Conservation (phyloP, 2,329 filamentous ascomycete genomes). For the Calonectria montana region DNA sequence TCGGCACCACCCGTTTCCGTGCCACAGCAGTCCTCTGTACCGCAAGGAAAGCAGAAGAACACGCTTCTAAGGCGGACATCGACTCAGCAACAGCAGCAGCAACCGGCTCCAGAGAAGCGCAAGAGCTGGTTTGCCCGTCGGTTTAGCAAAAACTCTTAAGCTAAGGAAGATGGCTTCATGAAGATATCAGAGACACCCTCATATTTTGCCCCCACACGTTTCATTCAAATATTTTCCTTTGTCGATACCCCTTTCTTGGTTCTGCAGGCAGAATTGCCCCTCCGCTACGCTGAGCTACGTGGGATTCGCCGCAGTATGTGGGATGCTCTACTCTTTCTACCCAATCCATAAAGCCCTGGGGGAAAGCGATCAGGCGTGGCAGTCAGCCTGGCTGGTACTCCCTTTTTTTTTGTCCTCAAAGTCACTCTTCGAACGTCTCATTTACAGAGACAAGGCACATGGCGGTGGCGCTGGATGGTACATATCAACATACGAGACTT, state of each 20-base stretch:
- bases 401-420: constrained; percentile 12
- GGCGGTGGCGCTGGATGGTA: constrained; percentile 41
- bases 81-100: constrained; percentile 42
- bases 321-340: constrained; percentile 16
- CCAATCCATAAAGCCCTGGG: constrained; percentile 11
- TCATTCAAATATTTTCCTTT: constrained; percentile 37
- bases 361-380: background rate
- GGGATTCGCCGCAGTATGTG: constrained; percentile 19
- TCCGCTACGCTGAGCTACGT: constrained; percentile 10
- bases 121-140: constrained; percentile 90
- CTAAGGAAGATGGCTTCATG: background rate
- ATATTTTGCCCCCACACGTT: constrained; percentile 22
- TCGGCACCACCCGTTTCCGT: constrained; percentile 36
- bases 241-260: constrained; percentile 40
- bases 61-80: constrained; percentile 44
- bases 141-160: constrained; percentile 72
- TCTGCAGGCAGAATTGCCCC: constrained; percentile 17
- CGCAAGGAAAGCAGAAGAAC: constrained; percentile 44
- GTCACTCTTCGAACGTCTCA: constrained; percentile 20
- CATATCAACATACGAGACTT: constrained; percentile 41
- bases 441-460: constrained; percentile 33
- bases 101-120: constrained; percentile 71
- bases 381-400: background rate
- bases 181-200: background rate
- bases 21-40: constrained; percentile 28